Evolutionary conservation across 2,329 filamentous ascomycete species (phyloP).

Genomic region (Colletotrichum falcatum): DNA sequence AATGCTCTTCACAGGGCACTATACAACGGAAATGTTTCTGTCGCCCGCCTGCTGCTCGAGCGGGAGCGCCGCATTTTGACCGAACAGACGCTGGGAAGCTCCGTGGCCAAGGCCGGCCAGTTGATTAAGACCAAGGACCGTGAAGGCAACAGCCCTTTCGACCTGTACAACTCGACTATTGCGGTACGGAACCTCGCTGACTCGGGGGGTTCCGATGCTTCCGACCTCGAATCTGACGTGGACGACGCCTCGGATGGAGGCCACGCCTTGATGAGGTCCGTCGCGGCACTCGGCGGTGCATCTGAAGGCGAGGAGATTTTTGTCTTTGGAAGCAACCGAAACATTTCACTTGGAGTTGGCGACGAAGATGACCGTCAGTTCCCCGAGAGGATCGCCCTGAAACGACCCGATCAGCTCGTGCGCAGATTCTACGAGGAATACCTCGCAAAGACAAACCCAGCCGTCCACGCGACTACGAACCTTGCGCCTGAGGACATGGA

Average conservation of each 20-base stretch:
- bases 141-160: constrained; percentile 94
- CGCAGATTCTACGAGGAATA: constrained; percentile 79
- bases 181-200: constrained; percentile 75
- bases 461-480: neutral
- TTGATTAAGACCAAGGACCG: constrained; percentile 96
- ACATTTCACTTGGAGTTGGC: constrained; percentile 91
- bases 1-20: constrained; percentile 92
- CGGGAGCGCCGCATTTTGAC: constrained; percentile 77
- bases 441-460: constrained; percentile 58
- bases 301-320: constrained; percentile 83
- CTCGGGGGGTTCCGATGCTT: constrained; percentile 52
- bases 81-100: constrained; percentile 69
- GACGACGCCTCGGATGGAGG: constrained; percentile 57
- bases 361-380: constrained; percentile 95
- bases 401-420: constrained; percentile 82
- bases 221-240: constrained; percentile 67
- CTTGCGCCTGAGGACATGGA: constrained; percentile 43
- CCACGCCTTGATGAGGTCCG: constrained; percentile 35
- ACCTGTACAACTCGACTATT: constrained; percentile 90
- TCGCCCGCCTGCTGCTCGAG: constrained; percentile 84
- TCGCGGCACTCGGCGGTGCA: constrained; percentile 42
- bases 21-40: constrained; percentile 88
- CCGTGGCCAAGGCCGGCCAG: constrained; percentile 73
- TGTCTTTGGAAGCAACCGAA: constrained; percentile 96
- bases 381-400: constrained; percentile 83